Conservation (phyloP, 768 basidiomycete genomes). For the Mycena kentingensis region DNA sequence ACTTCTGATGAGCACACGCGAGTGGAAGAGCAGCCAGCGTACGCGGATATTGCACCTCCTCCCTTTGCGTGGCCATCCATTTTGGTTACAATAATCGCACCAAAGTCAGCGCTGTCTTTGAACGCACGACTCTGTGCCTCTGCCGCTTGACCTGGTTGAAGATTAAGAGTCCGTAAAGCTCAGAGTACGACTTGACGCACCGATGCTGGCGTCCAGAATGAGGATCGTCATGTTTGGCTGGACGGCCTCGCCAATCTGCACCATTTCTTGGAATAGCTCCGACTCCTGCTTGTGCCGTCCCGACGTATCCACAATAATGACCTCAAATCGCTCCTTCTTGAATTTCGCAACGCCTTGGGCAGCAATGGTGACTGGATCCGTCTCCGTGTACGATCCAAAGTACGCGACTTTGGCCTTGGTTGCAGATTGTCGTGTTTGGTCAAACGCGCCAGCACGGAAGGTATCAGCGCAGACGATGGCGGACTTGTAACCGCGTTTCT, state of each 20-base stretch:
- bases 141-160: slow-evolving; percentile 82
- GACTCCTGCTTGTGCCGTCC: slow-evolving; percentile 97
- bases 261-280: slow-evolving; percentile 97
- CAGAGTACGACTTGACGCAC: slow-evolving; percentile 37
- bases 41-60: slow-evolving; percentile 99
- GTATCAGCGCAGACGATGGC: slow-evolving; percentile 99
- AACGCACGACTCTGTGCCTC: slow-evolving; percentile 96
- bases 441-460: slow-evolving; percentile 98
- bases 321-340: slow-evolving; percentile 97
- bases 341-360: slow-evolving; percentile 95
- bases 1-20: slow-evolving; percentile 13
- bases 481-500: slow-evolving; percentile 94
- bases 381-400: slow-evolving; percentile 99
- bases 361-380: slow-evolving; percentile 94
- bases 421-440: slow-evolving; percentile 98
- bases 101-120: slow-evolving; percentile 97
- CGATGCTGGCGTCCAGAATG: slow-evolving; percentile 95
- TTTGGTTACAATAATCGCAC: slow-evolving; percentile 98
- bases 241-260: slow-evolving; percentile 91
- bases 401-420: slow-evolving; percentile 99
- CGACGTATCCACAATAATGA: slow-evolving; percentile 98
- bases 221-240: slow-evolving; percentile 96
- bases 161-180: slow-evolving; percentile 5
- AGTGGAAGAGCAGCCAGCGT: slow-evolving; percentile 35
- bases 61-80: slow-evolving; percentile 99